Conservation (phyloP, 2,329 filamentous ascomycete genomes). For the Domatiomyces catenatus region DNA sequence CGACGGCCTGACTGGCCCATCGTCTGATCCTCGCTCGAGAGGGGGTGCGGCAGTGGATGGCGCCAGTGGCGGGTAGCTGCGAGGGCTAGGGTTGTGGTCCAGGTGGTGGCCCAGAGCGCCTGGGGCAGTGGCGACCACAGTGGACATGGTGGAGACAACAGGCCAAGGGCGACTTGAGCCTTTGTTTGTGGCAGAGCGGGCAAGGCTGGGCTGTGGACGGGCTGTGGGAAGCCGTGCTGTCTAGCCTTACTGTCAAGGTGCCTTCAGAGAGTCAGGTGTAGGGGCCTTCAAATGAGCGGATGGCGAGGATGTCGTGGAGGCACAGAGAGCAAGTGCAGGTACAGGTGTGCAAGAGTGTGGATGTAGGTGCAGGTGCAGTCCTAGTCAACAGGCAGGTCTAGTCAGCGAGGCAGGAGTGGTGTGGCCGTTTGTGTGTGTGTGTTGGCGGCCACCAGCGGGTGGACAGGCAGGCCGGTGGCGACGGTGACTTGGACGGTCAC, state of each 20-base stretch:
- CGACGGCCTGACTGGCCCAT: background rate
- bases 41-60: conserved; percentile 22
- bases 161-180: background rate
- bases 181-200: background rate
- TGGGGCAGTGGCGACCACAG: conserved; percentile 32
- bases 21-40: conserved; percentile 9
- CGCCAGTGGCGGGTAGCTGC: conserved; percentile 28
- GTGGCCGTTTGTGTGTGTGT: background rate
- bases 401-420: background rate
- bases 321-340: background rate
- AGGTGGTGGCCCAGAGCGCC: conserved; percentile 29
- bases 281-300: background rate
- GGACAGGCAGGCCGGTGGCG: too few relatives aligned
- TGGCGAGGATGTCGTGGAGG: background rate
- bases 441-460: background rate
- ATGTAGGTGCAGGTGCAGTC: background rate
- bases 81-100: conserved; percentile 31
- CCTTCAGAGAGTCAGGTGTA: too few relatives aligned
- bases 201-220: too few relatives aligned
- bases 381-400: background rate
- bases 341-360: background rate
- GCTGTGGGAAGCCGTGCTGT: too few relatives aligned
- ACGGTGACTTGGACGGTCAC: background rate
- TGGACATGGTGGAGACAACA: conserved; percentile 27
- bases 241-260: too few relatives aligned